Conservation (phyloP, 1,284 basidiomycete genomes). For the Ceratobasidium sp. region DNA sequence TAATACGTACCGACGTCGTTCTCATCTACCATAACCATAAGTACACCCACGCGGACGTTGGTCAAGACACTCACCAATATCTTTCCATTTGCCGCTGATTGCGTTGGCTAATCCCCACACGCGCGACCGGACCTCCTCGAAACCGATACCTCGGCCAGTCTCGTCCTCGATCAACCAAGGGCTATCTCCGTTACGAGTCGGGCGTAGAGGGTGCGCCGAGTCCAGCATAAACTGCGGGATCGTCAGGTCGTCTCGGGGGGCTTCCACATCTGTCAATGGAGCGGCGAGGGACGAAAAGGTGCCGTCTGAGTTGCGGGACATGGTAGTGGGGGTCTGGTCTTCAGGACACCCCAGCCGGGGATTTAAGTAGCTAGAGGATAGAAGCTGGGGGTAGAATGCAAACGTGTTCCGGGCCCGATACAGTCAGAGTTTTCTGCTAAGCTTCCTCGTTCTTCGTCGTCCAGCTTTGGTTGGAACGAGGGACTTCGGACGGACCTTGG, state of each 20-base stretch:
- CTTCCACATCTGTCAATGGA: conserved; percentile 43
- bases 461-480: not conserved
- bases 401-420: no score
- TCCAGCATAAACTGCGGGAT: conserved; percentile 77
- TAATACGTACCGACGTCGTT: conserved; percentile 58
- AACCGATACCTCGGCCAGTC: conserved; percentile 53
- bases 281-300: not conserved
- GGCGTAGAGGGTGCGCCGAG: conserved; percentile 57
- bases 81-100: conserved; percentile 58
- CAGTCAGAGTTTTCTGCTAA: not conserved
- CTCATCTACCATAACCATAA: conserved; percentile 46
- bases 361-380: not conserved
- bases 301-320: conserved; percentile 9
- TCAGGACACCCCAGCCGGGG: not conserved
- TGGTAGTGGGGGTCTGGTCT: not conserved
- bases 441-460: not conserved
- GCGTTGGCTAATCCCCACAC: conserved; percentile 67
- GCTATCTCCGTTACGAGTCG: conserved; percentile 48
- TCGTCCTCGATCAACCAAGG: conserved; percentile 73
- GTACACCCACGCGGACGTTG: no score
- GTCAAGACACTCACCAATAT: conserved; percentile 48
- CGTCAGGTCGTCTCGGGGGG: conserved; percentile 72
- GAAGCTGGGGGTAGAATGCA: not conserved
- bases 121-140: conserved; percentile 56
- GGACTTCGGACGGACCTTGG: not conserved